Evolutionary conservation across 2,329 filamentous ascomycete genomes (phyloP).

Genomic region (Epichloe aotearoae): DNA sequence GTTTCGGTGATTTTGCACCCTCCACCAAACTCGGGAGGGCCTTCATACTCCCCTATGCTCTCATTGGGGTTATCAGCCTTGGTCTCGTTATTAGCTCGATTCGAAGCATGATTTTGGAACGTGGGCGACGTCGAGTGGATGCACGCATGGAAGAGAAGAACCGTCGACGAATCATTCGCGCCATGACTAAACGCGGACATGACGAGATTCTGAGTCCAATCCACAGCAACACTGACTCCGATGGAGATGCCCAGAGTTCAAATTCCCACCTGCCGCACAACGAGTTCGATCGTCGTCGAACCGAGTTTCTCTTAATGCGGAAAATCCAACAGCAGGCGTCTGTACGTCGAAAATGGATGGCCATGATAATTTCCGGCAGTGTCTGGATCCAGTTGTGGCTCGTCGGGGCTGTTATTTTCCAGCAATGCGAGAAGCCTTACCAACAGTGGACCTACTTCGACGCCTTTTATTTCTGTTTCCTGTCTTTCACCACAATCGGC

Average conservation of each 20-base stretch:
- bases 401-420: conserved; percentile 63
- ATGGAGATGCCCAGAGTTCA: conserved; percentile 1
- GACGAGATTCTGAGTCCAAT: conserved; percentile 39
- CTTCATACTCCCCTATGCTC: conserved; percentile 69
- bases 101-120: conserved; percentile 48
- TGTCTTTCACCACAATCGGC: conserved; percentile 71
- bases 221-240: conserved; percentile 8
- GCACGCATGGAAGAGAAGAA: conserved; percentile 48
- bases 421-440: conserved; percentile 34
- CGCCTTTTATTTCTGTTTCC: conserved; percentile 75
- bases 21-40: conserved; percentile 45
- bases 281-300: conserved; percentile 49
- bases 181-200: conserved; percentile 30
- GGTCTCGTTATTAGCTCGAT: conserved; percentile 76
- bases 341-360: conserved; percentile 58
- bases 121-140: conserved; percentile 39
- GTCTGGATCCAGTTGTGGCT: conserved; percentile 70
- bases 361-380: conserved; percentile 51
- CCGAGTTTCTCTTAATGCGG: conserved; percentile 71
- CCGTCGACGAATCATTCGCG: conserved; percentile 33
- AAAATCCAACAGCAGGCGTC: conserved; percentile 56
- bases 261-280: conserved; percentile 10
- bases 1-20: conserved; percentile 43
- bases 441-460: conserved; percentile 64
- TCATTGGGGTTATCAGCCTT: conserved; percentile 71